Base-by-base conservation (phyloP, 169 alveolate species). In the Neospora caninum region DNA sequence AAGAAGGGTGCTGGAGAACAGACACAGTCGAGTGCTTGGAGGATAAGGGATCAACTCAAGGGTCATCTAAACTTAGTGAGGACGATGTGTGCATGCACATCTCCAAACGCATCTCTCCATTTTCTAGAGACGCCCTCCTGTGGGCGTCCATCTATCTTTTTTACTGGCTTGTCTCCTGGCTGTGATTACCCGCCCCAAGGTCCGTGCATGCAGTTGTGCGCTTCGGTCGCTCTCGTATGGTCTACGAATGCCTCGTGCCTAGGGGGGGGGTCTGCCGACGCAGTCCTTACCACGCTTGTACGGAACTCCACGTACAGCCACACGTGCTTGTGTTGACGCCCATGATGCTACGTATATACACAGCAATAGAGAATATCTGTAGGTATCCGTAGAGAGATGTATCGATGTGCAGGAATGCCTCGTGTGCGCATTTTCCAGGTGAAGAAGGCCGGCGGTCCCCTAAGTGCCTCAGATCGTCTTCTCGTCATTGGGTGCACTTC, bases 401-500 rank as follows among this genome's bases (percentile, higher is more conserved):
- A 29, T 22, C 45, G 86, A 16, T 13, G 9, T 20, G 22, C 45
- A n/a, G 86, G 13, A 49, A 4, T 4, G 4, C 13, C 13, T 49
- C 13, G 58, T 64, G n/a, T 22, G 34, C 73, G 34, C n/a, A n/a
- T n/a, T 54, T n/a, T 80, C 25, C 88, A 80, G 89, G 89, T 91
- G 4, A 54, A 39, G 42, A 88, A 88, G 78, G 80, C 95, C 73
- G 87, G 92, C 13, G 94, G 58, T 7, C 89, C 88, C 58, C 82
- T 91, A 86, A 92, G 88, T 31, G 93, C 82, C 83, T 93, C 96
- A 36, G 97, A 97, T 91, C 96, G 98, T 95, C 97, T 97, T 27
- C 96, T 97, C 42, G 95, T 97, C 96, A 96, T 98, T 53, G 99
- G 99, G 27, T 95, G 98, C 95, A 96, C 99, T 18, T 95, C 97